phyloP scores from a whole-genome alignment of 208 protist genomes.

The Leishmania mexicana region DNA sequence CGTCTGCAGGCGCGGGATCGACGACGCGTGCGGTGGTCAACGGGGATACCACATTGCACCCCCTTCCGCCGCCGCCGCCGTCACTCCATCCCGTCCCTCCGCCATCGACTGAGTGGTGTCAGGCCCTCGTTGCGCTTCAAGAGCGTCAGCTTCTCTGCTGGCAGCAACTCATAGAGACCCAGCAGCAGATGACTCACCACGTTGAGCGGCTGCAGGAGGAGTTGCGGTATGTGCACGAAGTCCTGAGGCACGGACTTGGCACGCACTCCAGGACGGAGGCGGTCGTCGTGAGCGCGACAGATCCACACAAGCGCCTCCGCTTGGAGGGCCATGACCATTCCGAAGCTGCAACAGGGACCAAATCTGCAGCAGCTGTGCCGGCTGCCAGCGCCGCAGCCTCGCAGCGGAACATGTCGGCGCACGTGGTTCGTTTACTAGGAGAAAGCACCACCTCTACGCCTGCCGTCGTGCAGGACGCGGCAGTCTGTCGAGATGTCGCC shows the following conservation, averaged over 20 bases:
- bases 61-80: not conserved
- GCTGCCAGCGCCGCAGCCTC: not conserved
- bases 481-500: not conserved
- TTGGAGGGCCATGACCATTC: not conserved
- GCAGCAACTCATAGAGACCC: conserved; percentile 20
- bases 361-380: not conserved
- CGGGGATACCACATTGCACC: not conserved
- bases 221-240: conserved; percentile 3
- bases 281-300: not conserved
- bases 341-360: not conserved
- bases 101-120: conserved; percentile 6
- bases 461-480: not conserved
- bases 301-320: not conserved
- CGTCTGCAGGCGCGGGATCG: not conserved
- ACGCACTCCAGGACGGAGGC: not conserved
- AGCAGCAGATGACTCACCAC: conserved; percentile 15
- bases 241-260: not conserved
- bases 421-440: conserved; percentile 18
- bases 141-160: conserved; percentile 30
- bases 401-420: not conserved
- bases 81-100: not conserved
- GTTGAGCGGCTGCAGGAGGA: conserved; percentile 16
- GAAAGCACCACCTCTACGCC: conserved; percentile 18
- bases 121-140: conserved; percentile 9
- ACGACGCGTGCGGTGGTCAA: not conserved